Evolutionary conservation across 352 stramenopile species (phyloP), one percentile per base, ranked within the genome.

Genomic region (Globisporangium ultimum): DNA sequence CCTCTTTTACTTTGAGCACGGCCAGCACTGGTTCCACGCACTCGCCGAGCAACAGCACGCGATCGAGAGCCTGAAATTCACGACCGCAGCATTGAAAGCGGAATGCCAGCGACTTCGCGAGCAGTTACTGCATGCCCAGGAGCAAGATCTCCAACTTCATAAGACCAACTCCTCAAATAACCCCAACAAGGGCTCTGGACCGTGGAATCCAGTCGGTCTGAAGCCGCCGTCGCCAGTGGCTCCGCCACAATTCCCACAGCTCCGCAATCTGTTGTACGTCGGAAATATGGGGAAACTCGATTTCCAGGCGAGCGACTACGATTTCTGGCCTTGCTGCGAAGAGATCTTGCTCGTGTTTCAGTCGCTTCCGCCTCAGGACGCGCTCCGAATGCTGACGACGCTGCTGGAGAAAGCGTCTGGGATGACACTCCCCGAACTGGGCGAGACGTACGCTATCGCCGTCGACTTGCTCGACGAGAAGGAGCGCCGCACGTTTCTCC

Each of bases 331-430:
- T 0, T 64, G 72, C 17, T 64, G 57, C 34, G 58, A 76, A 1
- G 74, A 90, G 58, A 70, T 90, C 0, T 3, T 78, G 49, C 65
- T 73, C n/a, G 63, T 79, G 21, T 87, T 87, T 60, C 64, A 62
- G 10, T 62, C 70, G 11, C 45, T 86, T 2, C 68, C 70, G 0
- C 55, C 68, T 1, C 28, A 45, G 1, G 74, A 90, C 14, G 76
- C 76, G 10, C 22, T 55, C 1, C 66, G 70, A n/a, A n/a, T 88
- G 3, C 50, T 88, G 5, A 57, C 48, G 21, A 48, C 62, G 13
- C 43, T 88, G 2, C 52, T 87, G 12, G 67, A 81, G 55, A 76
- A 76, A 24, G 68, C 66, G 12, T 60, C 60, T 0, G 72, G 81
- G 21, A 48, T 76, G 9, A 55, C 73, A 2, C 61, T 88, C 17